These are phyloP conservation scores for Ustilago hordei DNA, from an alignment of 1,284 basidiomycete species.

Conservation along the genomic window DNA sequence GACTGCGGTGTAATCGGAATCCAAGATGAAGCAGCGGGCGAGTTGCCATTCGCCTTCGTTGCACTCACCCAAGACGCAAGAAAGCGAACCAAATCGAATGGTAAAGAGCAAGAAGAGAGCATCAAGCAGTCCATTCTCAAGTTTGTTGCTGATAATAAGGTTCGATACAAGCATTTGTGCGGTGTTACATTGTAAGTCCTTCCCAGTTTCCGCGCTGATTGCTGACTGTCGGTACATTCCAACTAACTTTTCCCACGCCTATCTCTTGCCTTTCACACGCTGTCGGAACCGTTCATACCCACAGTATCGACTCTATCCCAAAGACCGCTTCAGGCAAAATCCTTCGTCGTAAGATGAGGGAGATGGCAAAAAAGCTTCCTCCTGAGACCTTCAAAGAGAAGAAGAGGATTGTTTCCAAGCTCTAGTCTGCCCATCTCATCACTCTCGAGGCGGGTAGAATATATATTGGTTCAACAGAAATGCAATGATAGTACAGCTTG, in stretches of 20 bases:
- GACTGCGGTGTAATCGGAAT: conserved; percentile 82
- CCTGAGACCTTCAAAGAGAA: conserved; percentile 35
- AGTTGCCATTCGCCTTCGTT: conserved; percentile 81
- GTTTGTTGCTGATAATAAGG: conserved; percentile 79
- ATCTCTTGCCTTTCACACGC: neutral
- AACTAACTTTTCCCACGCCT: neutral
- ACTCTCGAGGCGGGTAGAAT: neutral
- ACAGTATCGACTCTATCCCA: conserved; percentile 55
- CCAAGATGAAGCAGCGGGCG: conserved; percentile 82
- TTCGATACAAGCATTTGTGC: conserved; percentile 78
- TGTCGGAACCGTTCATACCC: neutral
- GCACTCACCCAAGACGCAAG: conserved; percentile 73
- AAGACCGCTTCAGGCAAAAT: conserved; percentile 62
- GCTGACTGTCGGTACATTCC: neutral
- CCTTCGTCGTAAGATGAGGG: conserved; percentile 53
- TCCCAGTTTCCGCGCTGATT: neutral
- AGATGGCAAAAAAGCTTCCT: conserved; percentile 51
- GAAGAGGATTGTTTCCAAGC: conserved; percentile 31
- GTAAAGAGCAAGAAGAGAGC: conserved; percentile 67
- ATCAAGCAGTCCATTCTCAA: conserved; percentile 67
- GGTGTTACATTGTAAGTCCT: conserved; percentile 71
- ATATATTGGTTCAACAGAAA: neutral
- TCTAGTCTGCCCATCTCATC: conserved; percentile 9
- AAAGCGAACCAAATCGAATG: conserved; percentile 71
- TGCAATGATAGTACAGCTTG: conserved; percentile 8